Evolutionary conservation across 768 basidiomycete genomes (phyloP), one percentile per base, ranked within the genome.

Genomic region (Guyanaporus albipodus): DNA sequence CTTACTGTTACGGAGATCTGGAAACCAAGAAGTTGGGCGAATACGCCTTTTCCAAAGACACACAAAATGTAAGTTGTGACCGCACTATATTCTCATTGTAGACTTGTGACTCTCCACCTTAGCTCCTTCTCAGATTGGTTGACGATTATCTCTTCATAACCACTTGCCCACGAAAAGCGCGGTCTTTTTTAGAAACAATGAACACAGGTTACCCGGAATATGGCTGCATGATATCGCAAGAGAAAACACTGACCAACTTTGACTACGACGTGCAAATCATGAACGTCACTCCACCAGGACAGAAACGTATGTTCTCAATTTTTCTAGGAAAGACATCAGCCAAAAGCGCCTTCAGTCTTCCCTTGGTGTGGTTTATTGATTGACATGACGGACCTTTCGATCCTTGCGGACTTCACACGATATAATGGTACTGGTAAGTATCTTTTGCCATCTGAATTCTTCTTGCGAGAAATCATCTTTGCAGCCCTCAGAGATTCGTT

Each of bases 71-170:
- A 61, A 42, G 86, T 64, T 2, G 21, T 19, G 4, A 3, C 3
- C 2, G 27, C 11, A 27, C n/a, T 4, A 8, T 24, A 37, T 42
- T 23, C 28, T 40, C 18, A 5, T 17, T 4, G 18, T 27, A 29
- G 19, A 44, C 28, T 21, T 22, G 11, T 37, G 43, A 41, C 17
- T 33, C 10, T 31, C 22, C 22, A n/a, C n/a, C 39, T 33, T 50
- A 95, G 93, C 59, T 85, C 17, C 70, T 98, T 4, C 69, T 96
- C 26, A 77, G 96, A 48, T 75, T 92, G 48, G 82, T 95, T n/a
- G 96, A 99, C 58, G 96, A 99, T 61, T 99, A 97, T 62, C 69
- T 98, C 34, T 86, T 89, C 52, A 74, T 99, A 44, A 90, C 92
- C 4, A 85, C 89, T 2, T 76, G 74, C 43, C 66, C 67, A 3